These are phyloP conservation scores for Parathielavia appendiculata DNA, from an alignment of 495 filamentous ascomycete species.

Conservation along the genomic window DNA sequence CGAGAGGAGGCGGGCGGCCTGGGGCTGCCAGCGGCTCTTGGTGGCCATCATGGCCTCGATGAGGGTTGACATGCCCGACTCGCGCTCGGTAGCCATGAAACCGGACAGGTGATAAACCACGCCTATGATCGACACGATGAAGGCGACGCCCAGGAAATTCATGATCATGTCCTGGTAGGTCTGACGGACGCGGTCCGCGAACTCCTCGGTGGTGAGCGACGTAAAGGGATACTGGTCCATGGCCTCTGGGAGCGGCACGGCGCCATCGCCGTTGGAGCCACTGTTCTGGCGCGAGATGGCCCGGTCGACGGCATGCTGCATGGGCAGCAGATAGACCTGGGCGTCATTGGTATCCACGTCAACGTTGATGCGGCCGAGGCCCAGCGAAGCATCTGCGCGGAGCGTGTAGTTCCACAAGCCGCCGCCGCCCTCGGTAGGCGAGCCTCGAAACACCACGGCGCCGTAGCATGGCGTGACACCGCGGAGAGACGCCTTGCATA, in stretches of 20 bases:
- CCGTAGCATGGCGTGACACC: slow-evolving; percentile 70
- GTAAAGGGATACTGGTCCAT: slow-evolving; percentile 71
- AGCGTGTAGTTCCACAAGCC: slow-evolving; percentile 83
- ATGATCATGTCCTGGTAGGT: slow-evolving; percentile 66
- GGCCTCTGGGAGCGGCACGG: slow-evolving; percentile 39
- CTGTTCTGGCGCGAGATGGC: slow-evolving; percentile 56
- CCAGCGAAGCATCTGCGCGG: slow-evolving; percentile 62
- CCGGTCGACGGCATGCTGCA: slow-evolving; percentile 70
- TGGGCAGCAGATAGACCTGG: slow-evolving; percentile 68
- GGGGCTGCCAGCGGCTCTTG: slow-evolving; percentile 57
- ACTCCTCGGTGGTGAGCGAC: slow-evolving; percentile 57
- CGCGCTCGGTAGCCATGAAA: slow-evolving; percentile 69
- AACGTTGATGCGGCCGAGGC: slow-evolving; percentile 52
- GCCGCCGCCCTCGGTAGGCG: slow-evolving; percentile 59
- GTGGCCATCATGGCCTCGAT: slow-evolving; percentile 80
- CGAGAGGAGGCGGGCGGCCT: slow-evolving; percentile 59
- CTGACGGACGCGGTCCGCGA: slow-evolving; percentile 52
- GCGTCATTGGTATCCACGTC: slow-evolving; percentile 57
- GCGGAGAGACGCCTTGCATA: slow-evolving; percentile 62
- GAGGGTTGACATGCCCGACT: slow-evolving; percentile 72
- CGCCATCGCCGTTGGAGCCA: slow-evolving; percentile 34
- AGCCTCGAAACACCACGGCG: slow-evolving; percentile 68
- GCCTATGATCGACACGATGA: slow-evolving; percentile 63
- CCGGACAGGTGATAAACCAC: slow-evolving; percentile 73
- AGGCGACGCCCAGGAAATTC: slow-evolving; percentile 60